Percentiles rank a stretch among this genome's conserved stretches.
Evolutionary conservation across 331 rosid species (phyloP).

Genomic region (Cydonia oblonga): DNA sequence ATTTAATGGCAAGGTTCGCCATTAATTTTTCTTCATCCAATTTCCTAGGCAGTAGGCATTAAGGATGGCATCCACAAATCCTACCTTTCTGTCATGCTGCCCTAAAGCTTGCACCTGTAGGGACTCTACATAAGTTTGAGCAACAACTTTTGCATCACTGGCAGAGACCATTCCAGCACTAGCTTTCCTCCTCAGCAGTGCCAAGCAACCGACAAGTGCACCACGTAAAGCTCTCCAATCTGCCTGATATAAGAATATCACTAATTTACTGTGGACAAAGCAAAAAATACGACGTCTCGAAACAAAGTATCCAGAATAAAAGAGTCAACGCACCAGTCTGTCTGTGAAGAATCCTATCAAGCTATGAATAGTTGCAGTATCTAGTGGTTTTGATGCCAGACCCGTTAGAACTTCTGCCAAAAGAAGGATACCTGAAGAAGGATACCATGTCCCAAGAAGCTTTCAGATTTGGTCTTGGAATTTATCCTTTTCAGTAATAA

Average conservation of each 20-base stretch:
- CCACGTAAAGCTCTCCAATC: slow-evolving; percentile 97
- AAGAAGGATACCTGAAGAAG: slow-evolving; percentile 69
- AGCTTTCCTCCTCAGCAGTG: slow-evolving; percentile 57
- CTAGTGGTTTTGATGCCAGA: slow-evolving; percentile 54
- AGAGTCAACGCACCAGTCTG: slow-evolving; percentile 67
- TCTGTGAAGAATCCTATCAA: slow-evolving; percentile 73
- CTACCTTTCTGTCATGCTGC: slow-evolving; percentile 83
- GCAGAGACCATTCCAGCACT: slow-evolving; percentile 43
- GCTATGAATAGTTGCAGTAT: slow-evolving; percentile 48
- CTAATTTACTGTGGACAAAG: not conserved
- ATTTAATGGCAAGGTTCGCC: not conserved
- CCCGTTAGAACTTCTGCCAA: slow-evolving; percentile 64
- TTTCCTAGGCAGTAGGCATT: not conserved
- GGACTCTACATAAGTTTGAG: slow-evolving; percentile 44
- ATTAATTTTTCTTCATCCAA: not conserved
- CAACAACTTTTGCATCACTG: slow-evolving; percentile 63
- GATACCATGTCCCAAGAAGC: slow-evolving; percentile 2
- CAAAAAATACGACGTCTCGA: not conserved
- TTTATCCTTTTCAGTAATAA: not conserved
- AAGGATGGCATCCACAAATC: not conserved
- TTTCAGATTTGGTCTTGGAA: slow-evolving; percentile 1
- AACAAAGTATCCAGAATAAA: not conserved
- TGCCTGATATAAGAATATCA: slow-evolving; percentile 54
- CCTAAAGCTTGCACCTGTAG: slow-evolving; percentile 84
- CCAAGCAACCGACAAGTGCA: slow-evolving; percentile 92